phyloP scores from a whole-genome alignment of 176 grass and related monocot genomes.

The Elaeis guineensis region DNA sequence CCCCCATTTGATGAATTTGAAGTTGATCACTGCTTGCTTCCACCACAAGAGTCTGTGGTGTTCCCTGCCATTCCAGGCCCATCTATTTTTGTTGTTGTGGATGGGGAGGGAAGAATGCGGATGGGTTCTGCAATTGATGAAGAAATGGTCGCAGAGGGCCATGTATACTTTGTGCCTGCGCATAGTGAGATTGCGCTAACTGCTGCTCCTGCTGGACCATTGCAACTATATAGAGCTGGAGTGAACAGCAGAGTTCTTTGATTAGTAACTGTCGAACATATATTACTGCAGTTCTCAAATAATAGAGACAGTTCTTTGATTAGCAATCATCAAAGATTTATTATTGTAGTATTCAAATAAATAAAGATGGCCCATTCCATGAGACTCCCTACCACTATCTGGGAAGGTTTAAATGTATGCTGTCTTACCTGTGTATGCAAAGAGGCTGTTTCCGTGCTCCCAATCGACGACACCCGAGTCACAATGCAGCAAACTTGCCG shows the following conservation, averaged over 20 bases:
- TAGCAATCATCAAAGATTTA: too few relatives aligned
- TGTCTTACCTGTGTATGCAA: too few relatives aligned
- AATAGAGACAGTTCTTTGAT: too few relatives aligned
- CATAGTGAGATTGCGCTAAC: slow-evolving; percentile 47
- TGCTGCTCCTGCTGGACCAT: slow-evolving; percentile 14
- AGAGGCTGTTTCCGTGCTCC: too few relatives aligned
- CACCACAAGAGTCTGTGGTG: slow-evolving; percentile 29
- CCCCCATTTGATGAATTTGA: slow-evolving; percentile 85
- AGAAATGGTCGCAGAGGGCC: slow-evolving; percentile 43
- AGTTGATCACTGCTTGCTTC: slow-evolving; percentile 46
- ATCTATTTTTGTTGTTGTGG: slow-evolving; percentile 63
- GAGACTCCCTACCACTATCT: too few relatives aligned
- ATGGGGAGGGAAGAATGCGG: slow-evolving; percentile 39
- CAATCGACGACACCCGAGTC: too few relatives aligned
- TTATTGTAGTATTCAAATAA: too few relatives aligned
- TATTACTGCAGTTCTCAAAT: too few relatives aligned
- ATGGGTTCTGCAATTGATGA: slow-evolving; percentile 12
- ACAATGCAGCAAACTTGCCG: too few relatives aligned
- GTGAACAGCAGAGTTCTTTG: slow-evolving; percentile 68
- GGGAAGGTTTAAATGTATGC: too few relatives aligned
- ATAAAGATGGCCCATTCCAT: too few relatives aligned
- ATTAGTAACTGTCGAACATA: slow-evolving; percentile 11
- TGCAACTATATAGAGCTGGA: slow-evolving; percentile 62
- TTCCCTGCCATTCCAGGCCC: slow-evolving; percentile 55
- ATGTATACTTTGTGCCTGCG: slow-evolving; percentile 60